Evolutionary conservation across 2,329 filamentous ascomycete species (phyloP).

Genomic region (Cladosporium sphaerospermum): DNA sequence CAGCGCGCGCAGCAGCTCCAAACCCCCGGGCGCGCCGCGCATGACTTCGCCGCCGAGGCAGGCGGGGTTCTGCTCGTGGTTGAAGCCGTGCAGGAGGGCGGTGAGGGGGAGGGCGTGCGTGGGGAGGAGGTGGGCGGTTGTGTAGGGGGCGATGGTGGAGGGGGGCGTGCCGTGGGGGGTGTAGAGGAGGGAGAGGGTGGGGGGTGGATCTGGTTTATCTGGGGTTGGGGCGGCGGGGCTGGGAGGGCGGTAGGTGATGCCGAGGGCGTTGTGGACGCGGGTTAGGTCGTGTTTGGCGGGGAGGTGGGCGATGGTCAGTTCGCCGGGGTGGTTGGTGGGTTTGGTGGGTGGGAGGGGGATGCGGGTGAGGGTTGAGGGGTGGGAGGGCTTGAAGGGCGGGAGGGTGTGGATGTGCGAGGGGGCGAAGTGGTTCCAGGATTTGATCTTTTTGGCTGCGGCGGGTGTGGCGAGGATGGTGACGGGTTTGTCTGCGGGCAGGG

Average conservation of each 20-base stretch:
- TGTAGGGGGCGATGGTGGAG: conserved; percentile 49
- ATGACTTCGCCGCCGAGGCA: conserved; percentile 56
- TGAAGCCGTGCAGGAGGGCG: conserved; percentile 59
- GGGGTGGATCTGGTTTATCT: conserved; percentile 12
- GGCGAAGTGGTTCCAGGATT: conserved; percentile 63
- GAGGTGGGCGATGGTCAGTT: conserved; percentile 66
- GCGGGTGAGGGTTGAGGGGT: conserved; percentile 36
- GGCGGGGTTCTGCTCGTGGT: conserved; percentile 54
- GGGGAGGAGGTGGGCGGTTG: conserved; percentile 48
- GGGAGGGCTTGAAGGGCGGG: conserved; percentile 36
- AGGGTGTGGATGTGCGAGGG: conserved; percentile 40
- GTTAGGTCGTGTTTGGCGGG: conserved; percentile 55
- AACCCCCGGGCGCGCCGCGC: conserved; percentile 51
- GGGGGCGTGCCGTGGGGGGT: conserved; percentile 58
- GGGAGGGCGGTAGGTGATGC: conserved; percentile 61
- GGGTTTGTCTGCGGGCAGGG: conserved; percentile 50
- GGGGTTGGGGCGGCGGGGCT: background rate
- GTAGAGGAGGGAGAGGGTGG: conserved; percentile 56
- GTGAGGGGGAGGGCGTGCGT: conserved; percentile 57
- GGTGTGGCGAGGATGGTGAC: conserved; percentile 62
- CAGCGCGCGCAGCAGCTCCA: conserved; percentile 50
- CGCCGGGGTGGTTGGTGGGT: conserved; percentile 50
- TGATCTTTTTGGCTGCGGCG: conserved; percentile 58
- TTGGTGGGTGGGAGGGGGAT: conserved; percentile 51
- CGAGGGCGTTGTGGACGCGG: conserved; percentile 60